Evolutionary conservation across 495 filamentous ascomycete species (phyloP).

Genomic region (Immersiella caudata): DNA sequence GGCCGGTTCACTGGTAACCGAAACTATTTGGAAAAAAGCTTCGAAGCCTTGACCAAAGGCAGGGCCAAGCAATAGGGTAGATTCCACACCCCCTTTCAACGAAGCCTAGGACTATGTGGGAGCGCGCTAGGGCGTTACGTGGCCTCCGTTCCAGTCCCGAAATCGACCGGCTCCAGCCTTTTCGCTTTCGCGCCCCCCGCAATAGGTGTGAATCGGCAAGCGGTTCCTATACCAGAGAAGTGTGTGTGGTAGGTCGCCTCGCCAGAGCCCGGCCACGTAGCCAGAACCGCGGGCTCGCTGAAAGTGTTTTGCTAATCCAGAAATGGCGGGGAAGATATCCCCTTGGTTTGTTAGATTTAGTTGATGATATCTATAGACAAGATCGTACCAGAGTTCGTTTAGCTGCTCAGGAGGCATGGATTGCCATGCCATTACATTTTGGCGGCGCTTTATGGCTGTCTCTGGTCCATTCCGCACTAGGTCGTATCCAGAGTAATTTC

Average conservation of each 20-base stretch:
- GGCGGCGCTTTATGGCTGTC: background rate
- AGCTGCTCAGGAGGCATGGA: background rate
- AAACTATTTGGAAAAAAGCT: background rate
- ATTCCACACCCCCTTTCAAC: background rate
- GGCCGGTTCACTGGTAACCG: background rate
- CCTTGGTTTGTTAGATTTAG: background rate
- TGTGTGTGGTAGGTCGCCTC: background rate
- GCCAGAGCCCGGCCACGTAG: constrained; percentile 2
- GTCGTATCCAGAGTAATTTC: background rate
- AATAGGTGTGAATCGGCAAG: background rate
- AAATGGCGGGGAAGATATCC: constrained; percentile 8
- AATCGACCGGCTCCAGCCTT: background rate
- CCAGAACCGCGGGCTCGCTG: background rate
- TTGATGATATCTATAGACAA: background rate
- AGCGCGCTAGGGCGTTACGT: background rate
- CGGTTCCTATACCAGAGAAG: background rate
- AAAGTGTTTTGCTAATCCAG: background rate
- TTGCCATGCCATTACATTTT: background rate
- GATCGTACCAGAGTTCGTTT: background rate
- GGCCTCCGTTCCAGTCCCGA: background rate
- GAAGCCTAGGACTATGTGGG: constrained; percentile 4
- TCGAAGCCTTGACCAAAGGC: background rate
- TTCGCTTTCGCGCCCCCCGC: background rate
- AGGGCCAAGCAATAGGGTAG: background rate
- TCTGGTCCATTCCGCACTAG: background rate